These are phyloP conservation scores for Hibiscus mutabilis DNA, from an alignment of 345 rosid genomes.

Conservation along the genomic window DNA sequence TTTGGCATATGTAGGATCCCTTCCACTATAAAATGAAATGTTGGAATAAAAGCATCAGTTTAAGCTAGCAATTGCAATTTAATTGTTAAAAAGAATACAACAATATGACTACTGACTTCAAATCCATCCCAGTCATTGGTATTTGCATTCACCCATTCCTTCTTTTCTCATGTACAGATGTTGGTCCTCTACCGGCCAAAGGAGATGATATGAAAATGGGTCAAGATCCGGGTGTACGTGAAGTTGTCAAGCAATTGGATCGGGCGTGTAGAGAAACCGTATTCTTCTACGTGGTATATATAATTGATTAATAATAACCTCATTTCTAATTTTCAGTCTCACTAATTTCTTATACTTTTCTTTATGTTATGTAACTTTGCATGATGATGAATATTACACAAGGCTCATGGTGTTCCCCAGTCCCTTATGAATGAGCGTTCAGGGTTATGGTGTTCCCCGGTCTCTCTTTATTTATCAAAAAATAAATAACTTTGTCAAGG, in stretches of 20 bases:
- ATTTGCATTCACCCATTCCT: slow-evolving; percentile 12
- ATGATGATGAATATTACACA: slow-evolving; percentile 17
- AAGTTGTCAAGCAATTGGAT: slow-evolving; percentile 57
- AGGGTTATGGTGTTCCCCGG: slow-evolving; percentile 54
- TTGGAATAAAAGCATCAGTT: no score
- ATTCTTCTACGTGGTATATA: slow-evolving; percentile 78
- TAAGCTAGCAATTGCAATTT: no score
- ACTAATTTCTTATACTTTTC: no score
- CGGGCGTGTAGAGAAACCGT: slow-evolving; percentile 82
- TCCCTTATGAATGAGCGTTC: slow-evolving; percentile 40
- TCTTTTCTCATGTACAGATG: background rate
- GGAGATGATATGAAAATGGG: slow-evolving; percentile 56
- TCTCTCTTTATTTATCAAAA: no score
- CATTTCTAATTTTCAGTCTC: no score
- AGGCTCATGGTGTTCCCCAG: slow-evolving; percentile 55
- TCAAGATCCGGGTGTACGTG: slow-evolving; percentile 43
- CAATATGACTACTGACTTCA: background rate
- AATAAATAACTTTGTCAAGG: slow-evolving; percentile 53
- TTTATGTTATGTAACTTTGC: no score
- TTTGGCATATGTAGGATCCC: background rate
- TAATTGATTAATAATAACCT: no score
- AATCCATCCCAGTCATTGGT: slow-evolving; percentile 1
- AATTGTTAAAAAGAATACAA: no score
- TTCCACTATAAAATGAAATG: no score
- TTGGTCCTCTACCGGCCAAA: slow-evolving; percentile 49